Conservation (phyloP, 495 filamentous ascomycete species). For the Neurospora hispaniola region DNA sequence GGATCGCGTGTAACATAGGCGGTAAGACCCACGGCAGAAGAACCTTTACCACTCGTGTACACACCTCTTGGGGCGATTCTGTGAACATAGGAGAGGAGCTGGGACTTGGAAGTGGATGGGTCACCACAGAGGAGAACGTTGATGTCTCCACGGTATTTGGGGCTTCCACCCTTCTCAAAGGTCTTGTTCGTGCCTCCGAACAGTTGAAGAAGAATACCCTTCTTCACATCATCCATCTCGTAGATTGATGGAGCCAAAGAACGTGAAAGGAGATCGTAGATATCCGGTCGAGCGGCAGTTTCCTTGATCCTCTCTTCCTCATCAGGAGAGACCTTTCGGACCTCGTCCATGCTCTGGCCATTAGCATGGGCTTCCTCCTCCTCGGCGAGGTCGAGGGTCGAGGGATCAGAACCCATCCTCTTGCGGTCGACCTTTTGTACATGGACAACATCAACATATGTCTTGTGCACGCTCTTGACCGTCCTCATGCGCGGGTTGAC, state of each 20-base stretch:
- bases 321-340: slow-evolving; percentile 75
- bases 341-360: slow-evolving; percentile 69
- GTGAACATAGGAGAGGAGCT: slow-evolving; percentile 87
- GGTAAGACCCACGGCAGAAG: slow-evolving; percentile 95
- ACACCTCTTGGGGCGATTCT: slow-evolving; percentile 95
- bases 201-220: slow-evolving; percentile 89
- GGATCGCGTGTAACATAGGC: slow-evolving; percentile 89
- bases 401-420: slow-evolving; percentile 81
- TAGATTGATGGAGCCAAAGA: slow-evolving; percentile 92
- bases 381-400: slow-evolving; percentile 53
- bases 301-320: slow-evolving; percentile 83
- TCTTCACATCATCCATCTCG: slow-evolving; percentile 98
- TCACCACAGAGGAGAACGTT: slow-evolving; percentile 95
- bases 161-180: slow-evolving; percentile 92
- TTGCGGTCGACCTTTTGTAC: slow-evolving; percentile 94
- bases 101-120: slow-evolving; percentile 92
- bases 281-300: slow-evolving; percentile 70
- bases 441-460: slow-evolving; percentile 89
- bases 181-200: slow-evolving; percentile 99
- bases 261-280: slow-evolving; percentile 87
- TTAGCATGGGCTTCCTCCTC: slow-evolving; percentile 72
- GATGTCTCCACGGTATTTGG: slow-evolving; percentile 93
- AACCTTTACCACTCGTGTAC: slow-evolving; percentile 95
- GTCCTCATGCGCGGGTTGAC: slow-evolving; percentile 87
- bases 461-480: slow-evolving; percentile 93